A percentile compares a stretch with the other conserved stretches of the same genome.
phyloP scores from a whole-genome alignment of 2,329 filamentous ascomycete genomes.

The Colletotrichum abscissum region DNA sequence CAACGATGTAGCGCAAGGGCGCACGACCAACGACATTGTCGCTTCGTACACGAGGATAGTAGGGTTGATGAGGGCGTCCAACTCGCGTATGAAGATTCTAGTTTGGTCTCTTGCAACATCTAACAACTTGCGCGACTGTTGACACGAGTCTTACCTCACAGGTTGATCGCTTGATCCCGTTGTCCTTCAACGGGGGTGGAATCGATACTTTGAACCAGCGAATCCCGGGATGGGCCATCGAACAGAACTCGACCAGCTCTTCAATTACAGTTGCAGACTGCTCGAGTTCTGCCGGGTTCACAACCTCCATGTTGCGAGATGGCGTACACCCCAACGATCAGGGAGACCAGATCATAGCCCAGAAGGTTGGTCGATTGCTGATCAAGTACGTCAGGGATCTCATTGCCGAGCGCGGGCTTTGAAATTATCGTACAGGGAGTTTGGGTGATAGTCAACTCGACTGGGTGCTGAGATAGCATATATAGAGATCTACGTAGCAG shows the following conservation, averaged over 20 bases:
- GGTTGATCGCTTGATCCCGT: slow-evolving; percentile 54
- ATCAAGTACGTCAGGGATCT: slow-evolving; percentile 44
- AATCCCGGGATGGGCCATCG: slow-evolving; percentile 51
- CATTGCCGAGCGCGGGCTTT: not conserved
- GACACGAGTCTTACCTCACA: slow-evolving; percentile 31
- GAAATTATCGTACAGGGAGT: not conserved
- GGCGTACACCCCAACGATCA: slow-evolving; percentile 53
- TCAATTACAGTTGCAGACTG: slow-evolving; percentile 54
- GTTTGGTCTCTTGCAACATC: slow-evolving; percentile 40
- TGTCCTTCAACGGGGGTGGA: slow-evolving; percentile 42
- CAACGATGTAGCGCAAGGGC: slow-evolving; percentile 51
- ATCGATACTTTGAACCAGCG: slow-evolving; percentile 48
- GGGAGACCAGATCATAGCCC: slow-evolving; percentile 49
- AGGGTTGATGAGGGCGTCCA: slow-evolving; percentile 47
- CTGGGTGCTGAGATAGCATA: not conserved
- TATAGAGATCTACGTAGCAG: no score
- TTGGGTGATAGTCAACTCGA: not conserved
- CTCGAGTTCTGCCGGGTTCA: slow-evolving; percentile 46
- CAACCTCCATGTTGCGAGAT: slow-evolving; percentile 47
- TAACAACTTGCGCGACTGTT: not conserved
- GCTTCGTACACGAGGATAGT: slow-evolving; percentile 54
- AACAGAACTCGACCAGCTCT: slow-evolving; percentile 48
- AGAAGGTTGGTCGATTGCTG: slow-evolving; percentile 45
- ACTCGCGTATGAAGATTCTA: slow-evolving; percentile 53
- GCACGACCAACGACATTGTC: slow-evolving; percentile 47